Percentiles rank a stretch among this genome's conserved stretches.
Evolutionary conservation across 2,329 filamentous ascomycete species (phyloP).

Genomic region (Colletotrichum ledebouriae): DNA sequence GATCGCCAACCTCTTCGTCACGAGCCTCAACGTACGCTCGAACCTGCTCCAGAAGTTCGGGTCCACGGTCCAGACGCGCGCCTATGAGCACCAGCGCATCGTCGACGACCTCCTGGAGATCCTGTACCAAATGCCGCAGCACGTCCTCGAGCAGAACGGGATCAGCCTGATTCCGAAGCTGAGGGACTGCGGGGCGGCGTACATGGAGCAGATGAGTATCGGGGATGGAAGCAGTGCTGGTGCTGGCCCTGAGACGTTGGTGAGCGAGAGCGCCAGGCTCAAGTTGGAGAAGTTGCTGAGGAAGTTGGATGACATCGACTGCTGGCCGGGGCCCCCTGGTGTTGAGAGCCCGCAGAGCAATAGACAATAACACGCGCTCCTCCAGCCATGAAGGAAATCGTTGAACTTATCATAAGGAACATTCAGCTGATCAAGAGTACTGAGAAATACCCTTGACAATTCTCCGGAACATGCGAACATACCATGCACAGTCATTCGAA

Average conservation of each 20-base stretch:
- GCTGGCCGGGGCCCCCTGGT: slow-evolving; percentile 46
- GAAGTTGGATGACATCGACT: slow-evolving; percentile 51
- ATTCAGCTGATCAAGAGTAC: not conserved
- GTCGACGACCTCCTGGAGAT: slow-evolving; percentile 54
- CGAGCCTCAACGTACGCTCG: slow-evolving; percentile 53
- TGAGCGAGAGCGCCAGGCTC: slow-evolving; percentile 31
- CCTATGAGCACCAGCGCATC: slow-evolving; percentile 49
- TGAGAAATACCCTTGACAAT: not conserved
- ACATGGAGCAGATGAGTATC: slow-evolving; percentile 47
- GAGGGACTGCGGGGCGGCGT: slow-evolving; percentile 53
- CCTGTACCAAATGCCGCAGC: slow-evolving; percentile 50
- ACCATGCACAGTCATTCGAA: too few relatives aligned
- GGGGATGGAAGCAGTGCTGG: not conserved
- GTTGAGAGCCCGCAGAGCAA: slow-evolving; percentile 24
- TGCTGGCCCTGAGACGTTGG: slow-evolving; percentile 34
- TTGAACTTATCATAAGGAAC: not conserved
- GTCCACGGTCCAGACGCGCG: slow-evolving; percentile 29
- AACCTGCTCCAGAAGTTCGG: slow-evolving; percentile 53
- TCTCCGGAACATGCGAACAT: not conserved
- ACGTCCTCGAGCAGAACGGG: slow-evolving; percentile 52
- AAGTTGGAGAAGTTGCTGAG: slow-evolving; percentile 49
- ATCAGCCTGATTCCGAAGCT: slow-evolving; percentile 53
- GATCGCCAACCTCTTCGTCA: slow-evolving; percentile 54
- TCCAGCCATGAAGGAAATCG: not conserved
- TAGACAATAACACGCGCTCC: slow-evolving; percentile 4